Base-by-base conservation (phyloP, 2,329 filamentous ascomycete genomes). In the Dactylellina leptospora region DNA sequence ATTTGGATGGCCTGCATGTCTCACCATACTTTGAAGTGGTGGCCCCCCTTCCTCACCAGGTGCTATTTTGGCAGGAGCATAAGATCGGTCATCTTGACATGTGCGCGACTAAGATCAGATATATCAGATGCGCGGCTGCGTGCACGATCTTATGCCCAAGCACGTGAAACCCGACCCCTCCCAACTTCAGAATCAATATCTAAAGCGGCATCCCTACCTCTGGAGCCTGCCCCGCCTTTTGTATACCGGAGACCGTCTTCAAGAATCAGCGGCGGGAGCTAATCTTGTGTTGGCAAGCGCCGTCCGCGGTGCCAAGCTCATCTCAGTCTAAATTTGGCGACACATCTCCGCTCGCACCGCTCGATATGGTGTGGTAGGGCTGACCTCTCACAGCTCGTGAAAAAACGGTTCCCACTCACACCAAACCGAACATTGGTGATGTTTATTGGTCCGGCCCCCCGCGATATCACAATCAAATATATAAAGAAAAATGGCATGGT, bases 131-230 rank as follows among this genome's bases (percentile, higher is more conserved):
- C 60, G 51, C 60, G 51, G 42, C 42, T 56, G 38, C 20, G 38
- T 28, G 36, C 33, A 30, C n/a, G 30, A 40, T 28, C 20, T 28
- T 42, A 16, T 47, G 47, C 50, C 44, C 20, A 58, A 51, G 23
- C 61, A 66, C 61, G 61, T 58, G 61, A 66, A 66, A 58, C 25
- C n/a, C n/a, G n/a, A n/a, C n/a, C n/a, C n/a, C n/a, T n/a, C n/a
- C n/a, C n/a, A n/a, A n/a, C n/a, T n/a, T n/a, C n/a, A n/a, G n/a
- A n/a, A n/a, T n/a, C n/a, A n/a, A n/a, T n/a, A n/a, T n/a, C n/a
- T n/a, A n/a, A n/a, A n/a, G n/a, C n/a, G n/a, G n/a, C n/a, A n/a
- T n/a, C n/a, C n/a, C n/a, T n/a, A n/a, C n/a, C n/a, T n/a, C n/a
- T n/a, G n/a, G n/a, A n/a, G n/a, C n/a, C n/a, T n/a, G n/a, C n/a